Percentiles rank a stretch among this genome's conserved stretches.
phyloP scores from a whole-genome alignment of 768 basidiomycete species.

The Peribolospora baueri region DNA sequence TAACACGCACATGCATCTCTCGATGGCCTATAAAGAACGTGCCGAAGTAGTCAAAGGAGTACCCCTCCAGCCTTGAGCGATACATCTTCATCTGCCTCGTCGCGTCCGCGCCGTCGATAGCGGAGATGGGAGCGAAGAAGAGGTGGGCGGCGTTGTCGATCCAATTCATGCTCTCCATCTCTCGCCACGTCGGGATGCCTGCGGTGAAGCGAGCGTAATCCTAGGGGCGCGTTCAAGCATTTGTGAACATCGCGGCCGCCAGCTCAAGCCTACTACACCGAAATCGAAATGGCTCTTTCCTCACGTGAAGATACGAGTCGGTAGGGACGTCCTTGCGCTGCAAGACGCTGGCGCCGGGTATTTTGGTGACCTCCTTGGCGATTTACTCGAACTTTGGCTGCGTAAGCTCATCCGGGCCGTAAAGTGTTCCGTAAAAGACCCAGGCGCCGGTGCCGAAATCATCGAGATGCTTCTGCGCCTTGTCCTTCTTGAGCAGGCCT shows the following conservation, averaged over 20 bases:
- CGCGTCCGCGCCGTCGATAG: background rate
- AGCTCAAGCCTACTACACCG: too few relatives aligned
- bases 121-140: conserved; percentile 10
- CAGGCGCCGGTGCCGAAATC: background rate
- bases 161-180: conserved; percentile 10
- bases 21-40: conserved; percentile 5
- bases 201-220: background rate
- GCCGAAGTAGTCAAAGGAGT: conserved; percentile 8
- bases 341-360: background rate
- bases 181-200: conserved; percentile 7
- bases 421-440: background rate
- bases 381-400: background rate
- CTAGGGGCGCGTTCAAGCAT: too few relatives aligned
- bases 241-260: too few relatives aligned
- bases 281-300: too few relatives aligned
- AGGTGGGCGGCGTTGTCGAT: conserved; percentile 6
- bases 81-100: conserved; percentile 2
- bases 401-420: background rate
- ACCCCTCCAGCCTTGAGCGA: background rate
- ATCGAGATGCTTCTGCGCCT: conserved; percentile 2
- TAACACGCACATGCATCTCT: background rate
- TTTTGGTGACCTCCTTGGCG: background rate
- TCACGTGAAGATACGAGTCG: too few relatives aligned
- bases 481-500: background rate
- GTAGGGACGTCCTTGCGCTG: background rate